A percentile compares a stretch with the other conserved stretches of the same genome.
Evolutionary conservation across 83 land plant species (phyloP).

Genomic region (Isoetes engelmannii): DNA sequence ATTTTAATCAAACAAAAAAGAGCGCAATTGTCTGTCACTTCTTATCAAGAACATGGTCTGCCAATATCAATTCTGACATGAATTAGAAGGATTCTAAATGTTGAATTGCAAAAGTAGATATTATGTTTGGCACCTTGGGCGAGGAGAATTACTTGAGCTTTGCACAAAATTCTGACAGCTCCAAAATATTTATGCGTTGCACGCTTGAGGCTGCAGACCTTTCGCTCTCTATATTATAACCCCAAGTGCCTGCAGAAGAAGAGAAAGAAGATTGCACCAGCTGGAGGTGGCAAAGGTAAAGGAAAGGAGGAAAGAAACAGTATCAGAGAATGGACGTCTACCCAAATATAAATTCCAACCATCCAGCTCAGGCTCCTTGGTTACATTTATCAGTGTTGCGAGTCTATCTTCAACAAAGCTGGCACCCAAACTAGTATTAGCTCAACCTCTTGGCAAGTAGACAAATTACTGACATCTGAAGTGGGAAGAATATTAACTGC

Average conservation of each 20-base stretch:
- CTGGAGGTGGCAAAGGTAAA: background rate
- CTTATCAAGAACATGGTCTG: too few species aligned
- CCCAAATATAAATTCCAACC: conserved; percentile 92
- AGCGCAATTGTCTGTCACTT: too few species aligned
- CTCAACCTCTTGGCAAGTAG: too few species aligned
- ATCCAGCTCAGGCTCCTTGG: conserved; percentile 77
- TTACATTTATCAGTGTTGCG: conserved; percentile 86
- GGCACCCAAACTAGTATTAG: background rate
- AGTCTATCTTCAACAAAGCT: conserved; percentile 99
- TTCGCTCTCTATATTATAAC: conserved; percentile 81
- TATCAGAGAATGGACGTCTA: conserved; percentile 20
- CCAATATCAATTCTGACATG: too few species aligned
- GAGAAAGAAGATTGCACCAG: background rate
- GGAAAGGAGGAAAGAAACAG: conserved; percentile 1
- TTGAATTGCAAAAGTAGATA: too few species aligned
- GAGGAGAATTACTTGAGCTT: conserved; percentile 52
- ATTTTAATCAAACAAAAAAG: too few species aligned
- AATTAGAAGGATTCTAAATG: too few species aligned
- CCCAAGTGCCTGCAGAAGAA: conserved; percentile 68
- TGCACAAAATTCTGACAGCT: conserved; percentile 73
- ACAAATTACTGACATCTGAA: too few species aligned
- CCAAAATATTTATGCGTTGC: conserved; percentile 57
- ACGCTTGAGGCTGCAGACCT: conserved; percentile 63
- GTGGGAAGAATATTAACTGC: too few species aligned
- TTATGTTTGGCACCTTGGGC: too few species aligned